Conservation (phyloP, 2,329 filamentous ascomycete species). For the Macrophomina pseudophaseolina region DNA sequence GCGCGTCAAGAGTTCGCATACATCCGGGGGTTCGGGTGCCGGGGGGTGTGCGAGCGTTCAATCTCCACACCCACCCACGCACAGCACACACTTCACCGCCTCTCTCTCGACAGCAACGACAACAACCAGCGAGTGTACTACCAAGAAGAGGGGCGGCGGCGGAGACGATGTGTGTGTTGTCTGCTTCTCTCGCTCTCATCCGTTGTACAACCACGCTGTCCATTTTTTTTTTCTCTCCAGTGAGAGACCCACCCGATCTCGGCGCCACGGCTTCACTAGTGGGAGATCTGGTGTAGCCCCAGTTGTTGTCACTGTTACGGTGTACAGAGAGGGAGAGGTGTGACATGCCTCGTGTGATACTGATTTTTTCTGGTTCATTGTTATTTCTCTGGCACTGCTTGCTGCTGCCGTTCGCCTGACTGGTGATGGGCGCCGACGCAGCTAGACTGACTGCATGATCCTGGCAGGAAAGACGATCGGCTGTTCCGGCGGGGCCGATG, state of each 20-base stretch:
- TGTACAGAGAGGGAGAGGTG: no score
- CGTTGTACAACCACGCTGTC: not conserved
- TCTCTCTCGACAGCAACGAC: not conserved
- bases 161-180: not conserved
- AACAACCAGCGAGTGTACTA: no score
- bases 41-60: no score
- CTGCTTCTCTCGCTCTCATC: not conserved
- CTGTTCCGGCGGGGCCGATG: not conserved
- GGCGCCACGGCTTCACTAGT: not conserved
- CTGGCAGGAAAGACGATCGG: not conserved
- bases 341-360: no score
- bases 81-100: not conserved
- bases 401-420: not conserved
- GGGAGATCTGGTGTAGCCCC: constrained; percentile 20
- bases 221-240: not conserved
- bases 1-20: constrained; percentile 14
- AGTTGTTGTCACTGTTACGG: no score
- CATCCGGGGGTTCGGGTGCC: not conserved
- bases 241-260: constrained; percentile 1
- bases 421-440: not conserved
- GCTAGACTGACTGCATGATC: not conserved
- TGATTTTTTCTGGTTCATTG: no score
- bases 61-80: no score
- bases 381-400: no score
- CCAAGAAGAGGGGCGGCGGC: not conserved